These are phyloP conservation scores for Phytomonas francai DNA, from an alignment of 208 protist species.

Conservation along the genomic window DNA sequence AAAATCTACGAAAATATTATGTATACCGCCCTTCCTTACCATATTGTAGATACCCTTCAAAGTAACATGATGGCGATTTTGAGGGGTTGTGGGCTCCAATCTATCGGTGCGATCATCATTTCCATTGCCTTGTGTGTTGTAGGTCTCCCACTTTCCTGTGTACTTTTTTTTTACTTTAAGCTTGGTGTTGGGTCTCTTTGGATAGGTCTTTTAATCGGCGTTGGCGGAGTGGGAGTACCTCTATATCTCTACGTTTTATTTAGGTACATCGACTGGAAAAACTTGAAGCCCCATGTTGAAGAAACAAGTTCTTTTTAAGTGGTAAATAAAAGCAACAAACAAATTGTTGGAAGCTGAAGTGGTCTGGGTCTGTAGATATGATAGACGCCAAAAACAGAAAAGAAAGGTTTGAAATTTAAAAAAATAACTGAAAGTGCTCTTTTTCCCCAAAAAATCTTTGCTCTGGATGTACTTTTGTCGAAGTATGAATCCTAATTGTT, in stretches of 20 bases:
- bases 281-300: slow-evolving; percentile 53
- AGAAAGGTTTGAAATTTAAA: background rate
- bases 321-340: background rate
- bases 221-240: slow-evolving; percentile 33
- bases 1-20: slow-evolving; percentile 46
- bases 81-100: slow-evolving; percentile 68
- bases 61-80: slow-evolving; percentile 73
- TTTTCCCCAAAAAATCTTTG: no score
- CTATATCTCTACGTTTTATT: slow-evolving; percentile 63
- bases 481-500: background rate
- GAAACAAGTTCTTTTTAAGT: background rate
- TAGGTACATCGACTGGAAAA: slow-evolving; percentile 62
- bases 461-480: background rate
- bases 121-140: slow-evolving; percentile 49
- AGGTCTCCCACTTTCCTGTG: slow-evolving; percentile 53
- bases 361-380: background rate
- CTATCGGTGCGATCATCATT: slow-evolving; percentile 57
- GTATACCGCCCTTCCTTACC: slow-evolving; percentile 65
- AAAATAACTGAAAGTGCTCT: background rate
- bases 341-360: background rate
- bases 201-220: slow-evolving; percentile 62
- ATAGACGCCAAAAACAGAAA: background rate
- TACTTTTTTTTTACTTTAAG: slow-evolving; percentile 72
- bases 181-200: slow-evolving; percentile 65
- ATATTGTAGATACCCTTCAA: slow-evolving; percentile 77